Conservation (phyloP, 495 filamentous ascomycete genomes). For the Podospora anserina region DNA sequence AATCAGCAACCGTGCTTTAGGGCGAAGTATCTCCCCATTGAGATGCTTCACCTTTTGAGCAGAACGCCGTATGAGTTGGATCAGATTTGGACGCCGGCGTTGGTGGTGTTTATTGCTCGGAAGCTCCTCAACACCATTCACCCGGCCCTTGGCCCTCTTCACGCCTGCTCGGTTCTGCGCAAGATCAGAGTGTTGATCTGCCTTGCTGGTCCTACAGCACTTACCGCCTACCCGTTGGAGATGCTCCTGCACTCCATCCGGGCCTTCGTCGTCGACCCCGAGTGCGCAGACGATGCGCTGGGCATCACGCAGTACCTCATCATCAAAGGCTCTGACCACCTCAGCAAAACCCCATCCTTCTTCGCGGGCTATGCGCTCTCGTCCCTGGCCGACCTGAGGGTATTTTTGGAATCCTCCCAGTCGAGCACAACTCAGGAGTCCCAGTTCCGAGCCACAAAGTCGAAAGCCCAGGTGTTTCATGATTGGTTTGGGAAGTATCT, state of each 20-base stretch:
- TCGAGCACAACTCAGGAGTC: slow-evolving; percentile 71
- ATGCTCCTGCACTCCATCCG: slow-evolving; percentile 82
- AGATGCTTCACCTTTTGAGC: slow-evolving; percentile 72
- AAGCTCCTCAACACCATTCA: slow-evolving; percentile 76
- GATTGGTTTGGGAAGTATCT: slow-evolving; percentile 68
- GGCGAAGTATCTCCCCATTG: slow-evolving; percentile 66
- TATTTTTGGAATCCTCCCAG: slow-evolving; percentile 65
- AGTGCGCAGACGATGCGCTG: slow-evolving; percentile 89
- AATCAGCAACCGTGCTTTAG: slow-evolving; percentile 86
- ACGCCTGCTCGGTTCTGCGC: slow-evolving; percentile 80
- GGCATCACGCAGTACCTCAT: slow-evolving; percentile 86
- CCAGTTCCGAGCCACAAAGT: slow-evolving; percentile 67
- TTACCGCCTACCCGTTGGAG: slow-evolving; percentile 80
- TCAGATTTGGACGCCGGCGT: slow-evolving; percentile 70
- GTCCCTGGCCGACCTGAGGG: slow-evolving; percentile 67
- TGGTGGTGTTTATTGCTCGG: slow-evolving; percentile 72
- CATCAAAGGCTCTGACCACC: slow-evolving; percentile 60
- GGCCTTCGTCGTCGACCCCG: slow-evolving; percentile 71
- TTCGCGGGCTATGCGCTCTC: slow-evolving; percentile 74
- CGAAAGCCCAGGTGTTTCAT: slow-evolving; percentile 64
- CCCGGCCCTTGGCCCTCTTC: slow-evolving; percentile 80
- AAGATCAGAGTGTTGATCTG: slow-evolving; percentile 80
- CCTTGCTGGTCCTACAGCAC: slow-evolving; percentile 66
- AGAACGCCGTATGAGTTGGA: slow-evolving; percentile 60
- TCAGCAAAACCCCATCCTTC: slow-evolving; percentile 65